Percentiles rank a stretch among this genome's conserved stretches.
These are phyloP conservation scores for Acanthamoeba culbertsoni DNA, from an alignment of 208 protist genomes.

Conservation along the genomic window DNA sequence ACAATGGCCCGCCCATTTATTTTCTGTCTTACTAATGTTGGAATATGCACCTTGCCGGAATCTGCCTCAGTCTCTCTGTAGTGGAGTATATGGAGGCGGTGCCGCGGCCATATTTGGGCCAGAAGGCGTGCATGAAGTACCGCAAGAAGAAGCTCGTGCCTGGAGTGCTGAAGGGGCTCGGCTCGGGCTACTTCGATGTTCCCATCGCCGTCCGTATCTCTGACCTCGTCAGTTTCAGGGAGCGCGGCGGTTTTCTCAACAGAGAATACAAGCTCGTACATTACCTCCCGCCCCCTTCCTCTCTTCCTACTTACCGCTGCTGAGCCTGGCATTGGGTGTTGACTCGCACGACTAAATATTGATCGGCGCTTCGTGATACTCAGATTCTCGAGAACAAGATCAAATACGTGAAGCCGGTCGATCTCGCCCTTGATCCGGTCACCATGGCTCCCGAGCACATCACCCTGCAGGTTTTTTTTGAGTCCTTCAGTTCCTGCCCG, in stretches of 20 bases:
- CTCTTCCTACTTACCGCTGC: not conserved
- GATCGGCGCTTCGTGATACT: not conserved
- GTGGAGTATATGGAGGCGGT: constrained; percentile 42
- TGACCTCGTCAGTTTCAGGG: constrained; percentile 13
- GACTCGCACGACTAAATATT: not conserved
- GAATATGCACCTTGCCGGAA: not conserved
- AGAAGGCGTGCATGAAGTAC: constrained; percentile 24
- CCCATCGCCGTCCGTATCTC: constrained; percentile 40
- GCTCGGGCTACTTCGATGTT: not conserved
- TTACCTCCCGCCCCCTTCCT: no score
- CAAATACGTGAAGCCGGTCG: constrained; percentile 17
- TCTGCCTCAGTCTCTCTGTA: not conserved
- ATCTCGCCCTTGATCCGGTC: not conserved
- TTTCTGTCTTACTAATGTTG: not conserved
- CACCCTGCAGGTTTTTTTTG: not conserved
- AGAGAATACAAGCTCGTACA: constrained; percentile 32
- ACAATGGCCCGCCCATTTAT: not conserved
- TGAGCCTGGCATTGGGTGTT: not conserved
- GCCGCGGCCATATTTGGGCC: constrained; percentile 9
- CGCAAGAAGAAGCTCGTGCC: constrained; percentile 4
- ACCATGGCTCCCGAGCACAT: not conserved
- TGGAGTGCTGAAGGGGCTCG: not conserved
- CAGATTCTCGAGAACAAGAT: constrained; percentile 31
- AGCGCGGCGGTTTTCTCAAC: not conserved
- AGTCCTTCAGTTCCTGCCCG: not conserved